Percentiles rank a stretch among this genome's conserved stretches.
These are phyloP conservation scores for Rhytidhysteron rufulum DNA, from an alignment of 2,329 filamentous ascomycete species.

Conservation along the genomic window DNA sequence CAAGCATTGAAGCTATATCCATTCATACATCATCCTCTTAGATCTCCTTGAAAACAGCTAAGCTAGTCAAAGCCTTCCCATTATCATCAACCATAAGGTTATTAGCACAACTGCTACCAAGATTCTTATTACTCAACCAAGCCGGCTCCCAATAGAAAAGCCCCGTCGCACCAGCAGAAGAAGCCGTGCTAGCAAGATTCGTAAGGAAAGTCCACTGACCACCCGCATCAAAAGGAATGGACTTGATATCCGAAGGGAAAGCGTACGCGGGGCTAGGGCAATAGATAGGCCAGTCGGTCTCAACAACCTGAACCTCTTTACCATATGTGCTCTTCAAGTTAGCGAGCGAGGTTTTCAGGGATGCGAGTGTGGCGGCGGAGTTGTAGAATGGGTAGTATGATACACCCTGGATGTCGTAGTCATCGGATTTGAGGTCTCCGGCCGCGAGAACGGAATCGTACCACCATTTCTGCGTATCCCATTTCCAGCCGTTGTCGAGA, in stretches of 20 bases:
- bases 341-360: conserved; percentile 52
- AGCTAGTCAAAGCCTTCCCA: neutral
- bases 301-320: conserved; percentile 66
- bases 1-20: too few species aligned
- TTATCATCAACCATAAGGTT: conserved; percentile 1
- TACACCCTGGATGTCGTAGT: conserved; percentile 70
- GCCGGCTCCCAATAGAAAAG: conserved; percentile 73
- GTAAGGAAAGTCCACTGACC: conserved; percentile 63
- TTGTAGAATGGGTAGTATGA: conserved; percentile 73
- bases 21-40: too few species aligned
- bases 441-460: conserved; percentile 51
- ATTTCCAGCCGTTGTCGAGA: conserved; percentile 72
- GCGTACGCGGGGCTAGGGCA: conserved; percentile 56
- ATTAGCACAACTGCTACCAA: conserved; percentile 48
- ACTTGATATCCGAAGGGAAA: conserved; percentile 58
- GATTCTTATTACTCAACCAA: conserved; percentile 62
- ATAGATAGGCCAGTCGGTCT: conserved; percentile 66
- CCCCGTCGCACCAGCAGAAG: conserved; percentile 54
- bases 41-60: neutral
- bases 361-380: conserved; percentile 54
- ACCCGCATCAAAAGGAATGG: conserved; percentile 59
- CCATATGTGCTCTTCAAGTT: conserved; percentile 60
- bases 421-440: conserved; percentile 41
- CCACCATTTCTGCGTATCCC: conserved; percentile 62
- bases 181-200: conserved; percentile 55